Conservation (phyloP, 208 protist species). For the Crithidia sp. region DNA sequence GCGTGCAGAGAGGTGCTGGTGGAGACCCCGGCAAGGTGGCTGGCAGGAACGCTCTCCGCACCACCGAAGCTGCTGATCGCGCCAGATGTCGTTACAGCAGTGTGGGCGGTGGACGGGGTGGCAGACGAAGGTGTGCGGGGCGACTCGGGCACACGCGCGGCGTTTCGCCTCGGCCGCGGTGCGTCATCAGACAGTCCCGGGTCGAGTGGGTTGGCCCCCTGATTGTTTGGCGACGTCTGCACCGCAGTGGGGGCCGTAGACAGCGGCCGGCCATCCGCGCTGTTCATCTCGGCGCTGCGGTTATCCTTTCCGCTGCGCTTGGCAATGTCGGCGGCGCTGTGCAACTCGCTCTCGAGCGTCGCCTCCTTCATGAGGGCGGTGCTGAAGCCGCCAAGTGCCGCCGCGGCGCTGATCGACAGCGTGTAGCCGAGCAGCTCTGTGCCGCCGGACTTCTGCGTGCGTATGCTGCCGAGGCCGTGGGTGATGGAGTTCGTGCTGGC, state of each 20-base stretch:
- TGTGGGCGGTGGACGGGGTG: neutral
- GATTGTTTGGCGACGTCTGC: neutral
- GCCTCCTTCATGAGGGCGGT: constrained; percentile 35
- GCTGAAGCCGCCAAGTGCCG: constrained; percentile 38
- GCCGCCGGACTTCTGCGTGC: constrained; percentile 34
- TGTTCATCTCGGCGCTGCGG: neutral
- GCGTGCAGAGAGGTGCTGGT: constrained; percentile 9
- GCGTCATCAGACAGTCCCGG: constrained; percentile 8
- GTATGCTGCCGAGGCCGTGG: constrained; percentile 28
- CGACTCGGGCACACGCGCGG: neutral
- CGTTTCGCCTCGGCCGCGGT: neutral
- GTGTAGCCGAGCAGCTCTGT: constrained; percentile 39
- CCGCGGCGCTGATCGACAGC: constrained; percentile 32
- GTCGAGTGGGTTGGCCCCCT: neutral
- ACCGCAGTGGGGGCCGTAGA: neutral
- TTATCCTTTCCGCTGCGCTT: neutral
- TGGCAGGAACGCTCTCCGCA: neutral
- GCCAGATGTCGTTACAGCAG: neutral
- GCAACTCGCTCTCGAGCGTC: constrained; percentile 13
- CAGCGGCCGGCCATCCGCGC: neutral
- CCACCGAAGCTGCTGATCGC: neutral
- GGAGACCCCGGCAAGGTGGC: neutral
- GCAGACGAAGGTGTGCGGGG: neutral
- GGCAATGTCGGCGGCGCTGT: neutral
- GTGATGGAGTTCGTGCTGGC: constrained; percentile 19